Evolutionary conservation across 2,329 filamentous ascomycete species (phyloP), one percentile per base, ranked within the genome.

Genomic region (Curvularia sp.): DNA sequence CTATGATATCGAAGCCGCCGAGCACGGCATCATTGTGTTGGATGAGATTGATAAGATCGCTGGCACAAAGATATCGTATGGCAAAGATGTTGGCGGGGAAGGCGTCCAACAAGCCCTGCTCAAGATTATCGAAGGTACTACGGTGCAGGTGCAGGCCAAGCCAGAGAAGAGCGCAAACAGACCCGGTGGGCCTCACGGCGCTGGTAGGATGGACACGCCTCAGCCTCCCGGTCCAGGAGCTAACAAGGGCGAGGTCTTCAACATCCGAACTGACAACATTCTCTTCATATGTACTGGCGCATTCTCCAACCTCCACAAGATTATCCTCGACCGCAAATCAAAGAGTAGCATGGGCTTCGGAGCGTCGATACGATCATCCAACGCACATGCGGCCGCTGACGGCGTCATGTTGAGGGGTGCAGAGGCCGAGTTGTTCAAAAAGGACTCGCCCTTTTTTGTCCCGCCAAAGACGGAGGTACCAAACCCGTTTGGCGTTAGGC

Each of bases 31-130:
- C 55, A 92, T 99, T 46, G 95, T 96, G 55, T 83, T 99, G 19
- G 95, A 99, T 68, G 95, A 99, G 79, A 92, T 99, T 54, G 95
- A 99, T 81, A 99, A 99, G 79, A 93, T 98, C 57, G 93, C 95
- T 1, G 91, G 91, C 36, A 88, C 92, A 25, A 94, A 95, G 74
- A 90, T 93, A 15, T 87, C 87, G 60, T 93, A 96, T 59, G 94
- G 93, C 19, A 91, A 96, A 68, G 95, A 99, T 72, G 95, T 99
- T 2, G 91, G 93, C 18, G 95, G 95, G 21, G 95, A 98, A 80
- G 95, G 95, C 52, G 95, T 98, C 0, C 95, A 99, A 72, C 95
- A 99, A 78, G 94, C 95, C 6, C 81, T 99, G 5, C 80, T 99
- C 30, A 98, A 98, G 79, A 92, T 99, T 39, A 92, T 99, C 19